Conservation (phyloP, 345 rosid genomes). For the Boechera divaricarpa region DNA sequence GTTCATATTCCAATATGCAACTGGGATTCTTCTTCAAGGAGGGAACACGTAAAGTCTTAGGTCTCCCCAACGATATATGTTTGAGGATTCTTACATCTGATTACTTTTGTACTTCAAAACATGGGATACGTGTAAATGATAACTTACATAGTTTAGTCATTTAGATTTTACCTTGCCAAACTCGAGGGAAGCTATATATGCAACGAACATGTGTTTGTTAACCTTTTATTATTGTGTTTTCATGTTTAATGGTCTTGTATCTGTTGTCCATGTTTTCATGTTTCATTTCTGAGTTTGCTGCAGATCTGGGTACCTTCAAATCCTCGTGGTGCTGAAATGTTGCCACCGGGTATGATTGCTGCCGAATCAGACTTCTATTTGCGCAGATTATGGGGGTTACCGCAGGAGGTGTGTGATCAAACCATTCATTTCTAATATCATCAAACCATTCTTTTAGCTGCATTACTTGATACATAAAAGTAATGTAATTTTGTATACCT, state of each 20-base stretch:
- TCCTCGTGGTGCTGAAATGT: slow-evolving; percentile 93
- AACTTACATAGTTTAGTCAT: slow-evolving; percentile 3
- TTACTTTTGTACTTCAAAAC: background rate
- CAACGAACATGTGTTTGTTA: slow-evolving; percentile 14
- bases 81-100: slow-evolving; percentile 1
- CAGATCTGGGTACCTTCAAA: slow-evolving; percentile 98
- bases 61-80: background rate
- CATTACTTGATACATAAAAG: slow-evolving; percentile 30
- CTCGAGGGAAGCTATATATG: slow-evolving; percentile 9
- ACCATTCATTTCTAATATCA: slow-evolving; percentile 2
- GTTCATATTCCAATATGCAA: background rate
- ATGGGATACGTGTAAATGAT: background rate
- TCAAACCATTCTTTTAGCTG: background rate
- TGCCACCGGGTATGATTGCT: slow-evolving; percentile 82
- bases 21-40: background rate
- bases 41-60: background rate
- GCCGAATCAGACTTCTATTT: slow-evolving; percentile 86
- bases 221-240: slow-evolving; percentile 14
- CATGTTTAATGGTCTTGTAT: background rate
- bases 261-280: slow-evolving; percentile 32
- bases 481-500: background rate
- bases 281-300: slow-evolving; percentile 33
- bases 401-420: slow-evolving; percentile 70
- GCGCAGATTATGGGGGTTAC: slow-evolving; percentile 93
- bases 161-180: slow-evolving; percentile 5